phyloP scores from a whole-genome alignment of 768 basidiomycete genomes.

The Podaxis pistillaris region DNA sequence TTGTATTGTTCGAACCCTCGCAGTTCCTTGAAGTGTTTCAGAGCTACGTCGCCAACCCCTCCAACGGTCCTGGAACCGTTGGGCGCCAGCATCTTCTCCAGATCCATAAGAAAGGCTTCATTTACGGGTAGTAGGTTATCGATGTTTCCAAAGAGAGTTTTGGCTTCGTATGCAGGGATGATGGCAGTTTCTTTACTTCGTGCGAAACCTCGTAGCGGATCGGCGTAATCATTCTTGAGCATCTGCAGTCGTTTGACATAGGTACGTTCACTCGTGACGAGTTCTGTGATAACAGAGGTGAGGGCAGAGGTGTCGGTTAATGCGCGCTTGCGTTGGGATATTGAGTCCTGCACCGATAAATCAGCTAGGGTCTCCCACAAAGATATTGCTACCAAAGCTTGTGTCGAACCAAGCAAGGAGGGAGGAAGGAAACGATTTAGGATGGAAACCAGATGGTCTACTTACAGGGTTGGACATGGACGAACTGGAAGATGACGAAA shows the following conservation, averaged over 20 bases:
- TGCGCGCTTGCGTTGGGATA: slow-evolving; percentile 53
- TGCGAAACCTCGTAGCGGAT: slow-evolving; percentile 86
- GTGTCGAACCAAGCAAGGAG: not conserved
- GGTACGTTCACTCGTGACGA: slow-evolving; percentile 84
- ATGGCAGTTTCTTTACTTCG: slow-evolving; percentile 83
- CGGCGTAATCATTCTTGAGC: slow-evolving; percentile 87
- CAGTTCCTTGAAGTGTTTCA: slow-evolving; percentile 83
- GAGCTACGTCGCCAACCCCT: slow-evolving; percentile 80
- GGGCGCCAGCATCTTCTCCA: slow-evolving; percentile 76
- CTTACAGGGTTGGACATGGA: slow-evolving; percentile 40
- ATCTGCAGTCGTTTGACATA: slow-evolving; percentile 83
- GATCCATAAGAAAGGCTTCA: slow-evolving; percentile 77
- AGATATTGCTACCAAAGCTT: not conserved
- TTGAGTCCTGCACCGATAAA: slow-evolving; percentile 30
- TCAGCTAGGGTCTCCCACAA: not conserved
- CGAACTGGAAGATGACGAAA: slow-evolving; percentile 40
- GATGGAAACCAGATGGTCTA: slow-evolving; percentile 8
- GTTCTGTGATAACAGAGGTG: slow-evolving; percentile 76
- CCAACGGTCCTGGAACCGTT: slow-evolving; percentile 54
- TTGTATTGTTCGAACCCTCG: slow-evolving; percentile 89
- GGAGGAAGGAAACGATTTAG: slow-evolving; percentile 6
- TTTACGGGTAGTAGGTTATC: slow-evolving; percentile 89
- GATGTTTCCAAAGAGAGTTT: slow-evolving; percentile 90
- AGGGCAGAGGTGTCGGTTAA: slow-evolving; percentile 66
- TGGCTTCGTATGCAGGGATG: slow-evolving; percentile 87